A percentile compares a stretch with the other conserved stretches of the same genome.
phyloP scores from a whole-genome alignment of 2,329 filamentous ascomycete species.

The Fusarium chaquense region DNA sequence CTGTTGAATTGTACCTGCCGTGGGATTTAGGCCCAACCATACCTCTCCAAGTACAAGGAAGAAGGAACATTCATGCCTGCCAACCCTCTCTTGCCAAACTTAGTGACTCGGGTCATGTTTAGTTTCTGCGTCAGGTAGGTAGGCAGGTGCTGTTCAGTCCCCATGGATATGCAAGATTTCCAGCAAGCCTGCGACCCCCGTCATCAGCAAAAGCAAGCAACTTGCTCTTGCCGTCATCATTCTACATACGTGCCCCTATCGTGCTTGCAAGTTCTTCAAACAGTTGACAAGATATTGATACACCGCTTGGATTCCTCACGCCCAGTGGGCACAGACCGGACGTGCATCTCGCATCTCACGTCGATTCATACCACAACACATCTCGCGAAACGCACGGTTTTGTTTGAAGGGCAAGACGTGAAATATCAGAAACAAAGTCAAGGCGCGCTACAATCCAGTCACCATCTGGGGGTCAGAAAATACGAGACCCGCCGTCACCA shows the following conservation, averaged over 20 bases:
- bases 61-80: background rate
- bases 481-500: background rate
- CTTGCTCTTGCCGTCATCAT: constrained; percentile 14
- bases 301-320: constrained; percentile 18
- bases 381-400: constrained; percentile 21
- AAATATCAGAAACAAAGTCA: constrained; percentile 7
- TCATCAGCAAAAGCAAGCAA: background rate
- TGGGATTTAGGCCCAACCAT: background rate
- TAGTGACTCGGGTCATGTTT: background rate
- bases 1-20: constrained; percentile 7
- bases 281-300: constrained; percentile 15
- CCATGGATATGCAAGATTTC: background rate
- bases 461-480: background rate
- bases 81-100: background rate
- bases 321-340: constrained; percentile 28
- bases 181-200: background rate
- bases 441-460: background rate
- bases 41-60: background rate
- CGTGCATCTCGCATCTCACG: constrained; percentile 15
- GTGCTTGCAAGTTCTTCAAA: constrained; percentile 3
- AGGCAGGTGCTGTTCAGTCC: background rate
- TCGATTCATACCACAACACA: constrained; percentile 8
- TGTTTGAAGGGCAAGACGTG: constrained; percentile 15
- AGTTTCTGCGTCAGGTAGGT: background rate
- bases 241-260: background rate